Evolutionary conservation across 163 green algal genomes (phyloP), one percentile per base, ranked within the genome.

Genomic region (Scenedesmus sp.): DNA sequence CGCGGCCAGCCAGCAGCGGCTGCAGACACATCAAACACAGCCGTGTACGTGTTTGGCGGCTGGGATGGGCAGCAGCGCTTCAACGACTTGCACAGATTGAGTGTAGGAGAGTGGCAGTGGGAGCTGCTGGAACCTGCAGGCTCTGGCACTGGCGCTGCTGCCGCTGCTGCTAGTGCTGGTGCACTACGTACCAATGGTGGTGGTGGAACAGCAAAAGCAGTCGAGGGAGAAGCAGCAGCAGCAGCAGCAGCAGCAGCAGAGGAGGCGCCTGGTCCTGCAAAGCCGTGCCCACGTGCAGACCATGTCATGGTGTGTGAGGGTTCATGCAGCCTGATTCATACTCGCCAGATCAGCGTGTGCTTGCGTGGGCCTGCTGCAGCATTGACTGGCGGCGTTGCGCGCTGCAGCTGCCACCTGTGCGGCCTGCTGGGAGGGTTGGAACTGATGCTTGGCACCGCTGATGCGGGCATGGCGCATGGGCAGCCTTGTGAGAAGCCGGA

Each of bases 1-100:
- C 73, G 87, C 7, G 87, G 87, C 12, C 87, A 87, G 76, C 87
- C 87, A 79, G 59, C 87, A 79, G 87, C 87, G 61, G 87, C 73
- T 81, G 51, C 53, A 37, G 51, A 83, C 76, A 87, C 87, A 65
- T 53, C 73, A 30, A 49, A 76, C n/a, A n/a, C 73, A 49, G 26
- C 24, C 3, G 72, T 91, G 37, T 83, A 85, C 35, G 18, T 91
- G 0, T 91, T 91, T 91, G 87, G 87, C 43, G 87, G 87, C 35
- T 91, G 87, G 87, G 53, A 91, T 61, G 87, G 87, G 9, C 46
- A 78, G n/a, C 40, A 78, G 51, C 46, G 87, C 0, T 91, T 82
- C 24, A 86, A 86, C 16, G 87, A 87, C 80, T 33, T 91, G n/a
- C 35, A 73, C 22, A 86, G 44, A 76, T n/a, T 91, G 72, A 37